phyloP scores from a whole-genome alignment of 129 eudicot species.

The Cynara cardunculus region DNA sequence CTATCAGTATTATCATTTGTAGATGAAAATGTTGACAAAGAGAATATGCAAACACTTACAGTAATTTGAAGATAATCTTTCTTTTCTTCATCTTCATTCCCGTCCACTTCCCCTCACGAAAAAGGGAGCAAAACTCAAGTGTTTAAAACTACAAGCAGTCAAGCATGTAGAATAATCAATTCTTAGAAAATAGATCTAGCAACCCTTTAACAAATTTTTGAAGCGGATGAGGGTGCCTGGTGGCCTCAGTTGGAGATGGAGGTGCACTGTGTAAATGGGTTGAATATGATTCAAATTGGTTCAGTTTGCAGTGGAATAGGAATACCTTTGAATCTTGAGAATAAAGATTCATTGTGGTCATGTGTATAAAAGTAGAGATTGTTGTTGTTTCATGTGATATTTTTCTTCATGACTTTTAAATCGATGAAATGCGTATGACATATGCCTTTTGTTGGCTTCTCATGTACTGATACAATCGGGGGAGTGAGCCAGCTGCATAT shows the following conservation, averaged over 20 bases:
- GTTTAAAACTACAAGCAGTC: background rate
- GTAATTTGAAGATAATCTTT: background rate
- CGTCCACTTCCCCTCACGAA: background rate
- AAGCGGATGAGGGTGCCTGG: background rate
- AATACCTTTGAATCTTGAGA: background rate
- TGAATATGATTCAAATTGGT: background rate
- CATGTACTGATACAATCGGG: slow-evolving; percentile 83
- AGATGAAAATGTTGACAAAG: slow-evolving; percentile 3
- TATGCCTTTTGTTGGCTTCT: background rate
- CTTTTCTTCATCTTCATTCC: background rate
- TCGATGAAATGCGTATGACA: background rate
- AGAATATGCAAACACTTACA: background rate
- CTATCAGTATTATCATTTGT: slow-evolving; percentile 57
- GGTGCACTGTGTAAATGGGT: background rate
- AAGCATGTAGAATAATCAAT: background rate
- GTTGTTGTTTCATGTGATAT: background rate
- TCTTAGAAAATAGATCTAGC: background rate
- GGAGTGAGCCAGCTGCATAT: slow-evolving; percentile 82
- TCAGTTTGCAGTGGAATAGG: background rate
- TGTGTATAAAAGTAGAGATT: background rate
- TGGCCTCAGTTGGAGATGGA: background rate
- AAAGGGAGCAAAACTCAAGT: background rate
- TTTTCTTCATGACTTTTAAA: background rate
- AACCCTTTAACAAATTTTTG: background rate
- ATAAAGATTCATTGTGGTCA: background rate